Conservation (phyloP, 192 early-diverging fungal species). For the Backusella morwellensis region DNA sequence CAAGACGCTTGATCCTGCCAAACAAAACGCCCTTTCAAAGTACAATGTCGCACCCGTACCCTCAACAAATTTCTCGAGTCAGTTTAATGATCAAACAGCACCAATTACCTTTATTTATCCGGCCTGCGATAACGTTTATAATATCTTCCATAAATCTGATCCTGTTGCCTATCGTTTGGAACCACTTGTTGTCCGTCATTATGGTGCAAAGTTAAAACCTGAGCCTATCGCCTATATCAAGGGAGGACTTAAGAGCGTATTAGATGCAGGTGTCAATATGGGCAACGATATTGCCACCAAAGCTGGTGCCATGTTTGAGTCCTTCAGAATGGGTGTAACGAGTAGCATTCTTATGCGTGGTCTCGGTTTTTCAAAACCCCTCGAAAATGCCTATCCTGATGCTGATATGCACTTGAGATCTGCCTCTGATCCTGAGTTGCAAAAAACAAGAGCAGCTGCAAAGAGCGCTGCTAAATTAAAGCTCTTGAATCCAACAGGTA, state of each 20-base stretch:
- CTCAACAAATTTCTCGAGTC: slow-evolving; percentile 9
- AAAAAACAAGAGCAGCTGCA: slow-evolving; percentile 15
- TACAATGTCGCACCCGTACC: not conserved
- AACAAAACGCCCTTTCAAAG: not conserved
- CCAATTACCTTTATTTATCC: slow-evolving; percentile 51
- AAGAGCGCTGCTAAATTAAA: slow-evolving; percentile 36
- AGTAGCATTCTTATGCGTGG: slow-evolving; percentile 51
- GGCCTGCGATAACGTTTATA: slow-evolving; percentile 72
- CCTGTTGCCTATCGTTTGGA: slow-evolving; percentile 77
- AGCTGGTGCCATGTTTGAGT: slow-evolving; percentile 64
- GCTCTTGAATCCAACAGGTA: slow-evolving; percentile 46
- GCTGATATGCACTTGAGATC: not conserved
- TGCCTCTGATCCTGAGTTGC: not conserved
- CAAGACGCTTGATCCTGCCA: slow-evolving; percentile 18
- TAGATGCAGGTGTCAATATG: slow-evolving; percentile 70
- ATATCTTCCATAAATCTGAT: slow-evolving; percentile 74
- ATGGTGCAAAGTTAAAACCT: slow-evolving; percentile 61
- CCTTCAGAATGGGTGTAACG: slow-evolving; percentile 49
- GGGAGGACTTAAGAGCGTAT: slow-evolving; percentile 72
- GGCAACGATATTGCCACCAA: slow-evolving; percentile 61
- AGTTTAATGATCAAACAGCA: slow-evolving; percentile 15
- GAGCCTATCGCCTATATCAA: slow-evolving; percentile 76
- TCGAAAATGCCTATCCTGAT: not conserved
- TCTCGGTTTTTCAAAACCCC: slow-evolving; percentile 21
- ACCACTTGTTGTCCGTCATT: slow-evolving; percentile 62